A percentile compares a stretch with the other conserved stretches of the same genome.
Conservation (phyloP, 75 land plant species). For the Cunninghamia lanceolata region DNA sequence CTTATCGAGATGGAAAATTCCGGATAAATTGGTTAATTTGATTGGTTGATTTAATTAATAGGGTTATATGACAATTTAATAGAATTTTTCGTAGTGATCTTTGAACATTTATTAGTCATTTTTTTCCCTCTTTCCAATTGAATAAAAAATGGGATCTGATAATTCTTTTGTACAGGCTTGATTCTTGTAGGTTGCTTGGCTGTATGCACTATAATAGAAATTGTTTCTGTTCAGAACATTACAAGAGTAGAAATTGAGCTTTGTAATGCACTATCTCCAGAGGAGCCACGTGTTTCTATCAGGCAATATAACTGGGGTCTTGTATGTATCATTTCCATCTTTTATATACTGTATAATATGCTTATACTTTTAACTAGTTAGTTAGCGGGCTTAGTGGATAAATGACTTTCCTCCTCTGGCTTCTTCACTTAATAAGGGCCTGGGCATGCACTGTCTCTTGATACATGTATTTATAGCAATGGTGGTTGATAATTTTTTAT, state of each 20-base stretch:
- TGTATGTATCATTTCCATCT: conserved; percentile 27
- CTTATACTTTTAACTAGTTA: not conserved
- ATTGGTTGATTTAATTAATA: not conserved
- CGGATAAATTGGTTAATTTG: not conserved
- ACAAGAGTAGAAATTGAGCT: conserved; percentile 81
- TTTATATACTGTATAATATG: not conserved
- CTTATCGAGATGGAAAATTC: not conserved
- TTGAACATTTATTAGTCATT: conserved; percentile 1
- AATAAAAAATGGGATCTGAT: not conserved
- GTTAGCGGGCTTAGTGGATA: not conserved
- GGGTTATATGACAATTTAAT: not conserved
- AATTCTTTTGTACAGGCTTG: conserved; percentile 52
- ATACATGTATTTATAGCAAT: conserved; percentile 89
- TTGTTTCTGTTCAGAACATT: conserved; percentile 81
- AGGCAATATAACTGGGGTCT: conserved; percentile 82
- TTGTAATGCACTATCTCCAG: conserved; percentile 94
- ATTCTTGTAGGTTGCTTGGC: conserved; percentile 47
- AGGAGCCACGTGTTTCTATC: conserved; percentile 77
- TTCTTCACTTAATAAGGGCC: not conserved
- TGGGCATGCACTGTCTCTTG: not conserved
- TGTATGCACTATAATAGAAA: conserved; percentile 66
- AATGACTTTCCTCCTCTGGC: not conserved
- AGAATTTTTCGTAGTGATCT: not conserved
- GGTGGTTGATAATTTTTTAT: conserved; percentile 93
- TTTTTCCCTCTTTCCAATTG: not conserved